phyloP scores from a whole-genome alignment of 805 yeast species.

The Nakazawaea populi region DNA sequence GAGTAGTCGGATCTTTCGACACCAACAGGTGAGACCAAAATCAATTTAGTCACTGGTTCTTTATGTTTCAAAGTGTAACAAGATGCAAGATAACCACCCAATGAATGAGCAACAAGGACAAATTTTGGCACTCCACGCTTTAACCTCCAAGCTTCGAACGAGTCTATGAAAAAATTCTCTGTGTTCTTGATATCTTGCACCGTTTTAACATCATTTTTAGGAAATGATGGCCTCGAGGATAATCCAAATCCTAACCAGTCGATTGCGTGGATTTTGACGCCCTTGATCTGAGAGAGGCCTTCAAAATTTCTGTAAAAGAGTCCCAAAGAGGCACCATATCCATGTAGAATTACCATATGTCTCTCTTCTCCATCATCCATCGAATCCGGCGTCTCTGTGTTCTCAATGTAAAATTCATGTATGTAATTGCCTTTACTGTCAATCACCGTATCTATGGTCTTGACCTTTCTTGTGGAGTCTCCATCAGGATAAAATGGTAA shows the following conservation, averaged over 20 bases:
- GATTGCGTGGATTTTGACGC: constrained; percentile 56
- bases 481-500: constrained; percentile 56
- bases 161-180: constrained; percentile 54
- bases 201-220: constrained; percentile 21
- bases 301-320: constrained; percentile 70
- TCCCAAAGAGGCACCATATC: constrained; percentile 88
- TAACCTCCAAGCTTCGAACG: constrained; percentile 64
- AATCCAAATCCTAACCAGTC: constrained; percentile 72
- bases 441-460: constrained; percentile 50
- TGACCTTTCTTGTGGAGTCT: constrained; percentile 39
- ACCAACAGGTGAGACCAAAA: constrained; percentile 72
- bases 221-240: constrained; percentile 49
- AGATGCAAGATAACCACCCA: constrained; percentile 69
- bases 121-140: constrained; percentile 42
- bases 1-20: constrained; percentile 62
- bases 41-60: constrained; percentile 40
- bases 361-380: constrained; percentile 14
- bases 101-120: constrained; percentile 68
- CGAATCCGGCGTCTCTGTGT: constrained; percentile 21
- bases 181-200: constrained; percentile 34
- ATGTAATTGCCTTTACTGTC: constrained; percentile 38
- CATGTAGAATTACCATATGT: constrained; percentile 76
- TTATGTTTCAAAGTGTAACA: constrained; percentile 55
- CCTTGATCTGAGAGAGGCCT: constrained; percentile 42
- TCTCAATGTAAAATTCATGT: constrained; percentile 65